These are phyloP conservation scores for Cryptosporidium baileyi DNA, from an alignment of 169 alveolate genomes.

Conservation along the genomic window DNA sequence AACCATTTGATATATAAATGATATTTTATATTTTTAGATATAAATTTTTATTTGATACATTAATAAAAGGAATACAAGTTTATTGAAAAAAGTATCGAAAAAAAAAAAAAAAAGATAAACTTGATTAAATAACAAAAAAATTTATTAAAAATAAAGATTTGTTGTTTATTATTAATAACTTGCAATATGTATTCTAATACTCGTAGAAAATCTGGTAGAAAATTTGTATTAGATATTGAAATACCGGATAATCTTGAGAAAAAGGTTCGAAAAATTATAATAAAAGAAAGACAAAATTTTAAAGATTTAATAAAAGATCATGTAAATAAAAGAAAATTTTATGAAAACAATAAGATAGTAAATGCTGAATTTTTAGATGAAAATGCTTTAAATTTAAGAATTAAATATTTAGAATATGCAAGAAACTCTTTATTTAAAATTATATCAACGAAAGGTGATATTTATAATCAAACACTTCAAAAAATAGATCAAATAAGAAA, in stretches of 20 bases:
- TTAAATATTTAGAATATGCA: neutral
- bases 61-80: too few relatives aligned
- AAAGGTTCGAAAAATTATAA: conserved; percentile 9
- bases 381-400: neutral
- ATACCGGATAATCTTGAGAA: neutral
- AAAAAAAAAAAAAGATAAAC: too few relatives aligned
- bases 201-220: conserved; percentile 43
- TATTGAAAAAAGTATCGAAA: too few relatives aligned
- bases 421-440: conserved; percentile 1
- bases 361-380: neutral
- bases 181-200: conserved; percentile 22
- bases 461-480: neutral
- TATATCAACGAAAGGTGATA: neutral
- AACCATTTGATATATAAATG: too few relatives aligned
- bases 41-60: too few relatives aligned
- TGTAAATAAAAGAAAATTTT: neutral
- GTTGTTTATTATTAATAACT: too few relatives aligned
- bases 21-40: too few relatives aligned
- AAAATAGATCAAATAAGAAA: neutral
- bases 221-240: conserved; percentile 39
- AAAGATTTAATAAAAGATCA: neutral
- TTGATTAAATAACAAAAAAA: too few relatives aligned
- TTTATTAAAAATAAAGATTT: too few relatives aligned
- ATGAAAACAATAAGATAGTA: neutral
- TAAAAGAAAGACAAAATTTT: conserved; percentile 16